Evolutionary conservation across 495 filamentous ascomycete genomes (phyloP), one percentile per base, ranked within the genome.

Genomic region (Aspergillus cavernicola): DNA sequence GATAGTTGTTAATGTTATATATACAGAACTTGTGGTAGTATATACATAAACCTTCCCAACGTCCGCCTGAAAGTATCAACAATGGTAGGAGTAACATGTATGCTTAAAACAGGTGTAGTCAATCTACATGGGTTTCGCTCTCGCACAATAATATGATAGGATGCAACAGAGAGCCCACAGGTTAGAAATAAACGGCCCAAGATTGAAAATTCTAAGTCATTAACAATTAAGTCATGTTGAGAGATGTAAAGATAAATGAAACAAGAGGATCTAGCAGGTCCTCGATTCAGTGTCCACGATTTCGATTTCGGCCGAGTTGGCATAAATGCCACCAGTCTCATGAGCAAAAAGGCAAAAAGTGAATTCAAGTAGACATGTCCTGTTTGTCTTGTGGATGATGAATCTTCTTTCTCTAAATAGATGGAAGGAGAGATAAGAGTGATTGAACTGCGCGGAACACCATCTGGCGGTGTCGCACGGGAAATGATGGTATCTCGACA

Each of bases 201-300:
- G 15, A 22, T 15, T 8, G 43, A 20, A 53, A 43, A 55, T 47
- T 62, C 60, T 62, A 62, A 56, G 50, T 49, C 50, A 62, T 59
- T 62, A 62, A 52, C 50, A 57, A 59, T 59, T 62, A 62, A 24
- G 50, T 58, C 52, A 54, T 50, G 44, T 23, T 39, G 52, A 12
- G 42, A 36, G 8, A 39, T 33, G 28, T 32, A 45, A 51, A 20
- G 16, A n/a, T n/a, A n/a, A 26, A 52, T 22, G 39, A 36, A 45
- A 40, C 32, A 45, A 9, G 41, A 45, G n/a, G 16, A 39, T 41
- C 10, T 31, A 19, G 52, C 20, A 29, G 23, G 13, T 23, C 16
- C 24, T 28, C 24, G 24, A 28, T n/a, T n/a, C n/a, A n/a, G 24
- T 28, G 24, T 28, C 24, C n/a, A n/a, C n/a, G n/a, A n/a, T n/a